Evolutionary conservation across 2,329 filamentous ascomycete species (phyloP), one percentile per base, ranked within the genome.

Genomic region (Graphilbum ipis-grandicollis): DNA sequence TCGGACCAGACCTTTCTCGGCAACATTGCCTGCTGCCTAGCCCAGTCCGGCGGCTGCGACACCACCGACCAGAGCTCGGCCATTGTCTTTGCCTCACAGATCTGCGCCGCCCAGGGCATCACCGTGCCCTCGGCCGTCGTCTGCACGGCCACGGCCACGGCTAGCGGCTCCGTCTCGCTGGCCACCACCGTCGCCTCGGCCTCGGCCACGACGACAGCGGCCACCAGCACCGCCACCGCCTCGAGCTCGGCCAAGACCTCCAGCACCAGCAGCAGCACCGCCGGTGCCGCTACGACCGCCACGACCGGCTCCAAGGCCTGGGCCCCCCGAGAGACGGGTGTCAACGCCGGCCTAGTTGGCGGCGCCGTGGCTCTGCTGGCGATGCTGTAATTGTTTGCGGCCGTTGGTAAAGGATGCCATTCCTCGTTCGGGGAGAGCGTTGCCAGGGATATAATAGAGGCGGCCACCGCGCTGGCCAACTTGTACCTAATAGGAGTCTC

Each of bases 1-100:
- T 44, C 41, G 15, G 52, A 61, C 45, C 45, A 48, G 39, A 38
- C 49, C 41, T 63, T 62, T 50, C 46, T 60, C 44, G 49, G 49
- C 39, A 54, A 51, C 49, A 56, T 63, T 39, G 46, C 52, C 30
- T 57, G 55, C 54, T 57, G 55, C 40, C 46, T 57, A 14, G 41
- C 42, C 19, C 23, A 40, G 33, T 38, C 44, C 12, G 48, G 41
- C 39, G 49, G 43, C 31, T 57, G 55, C 47, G 41, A 46, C 43
- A 10, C 30, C 5, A 37, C 42, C 13, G 50, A 50, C 42, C 52
- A 56, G 49, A 34, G 36, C 19, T 38, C 41, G 9, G 55, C 55
- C 35, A 44, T 56, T 33, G 30, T 18, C 23, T 55, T 49, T 36
- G 55, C 55, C 35, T 39, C 44, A 32, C 43, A 47, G 40, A 48